Evolutionary conservation across 306 rosid species (phyloP).

Genomic region (Abrus pulchellus): DNA sequence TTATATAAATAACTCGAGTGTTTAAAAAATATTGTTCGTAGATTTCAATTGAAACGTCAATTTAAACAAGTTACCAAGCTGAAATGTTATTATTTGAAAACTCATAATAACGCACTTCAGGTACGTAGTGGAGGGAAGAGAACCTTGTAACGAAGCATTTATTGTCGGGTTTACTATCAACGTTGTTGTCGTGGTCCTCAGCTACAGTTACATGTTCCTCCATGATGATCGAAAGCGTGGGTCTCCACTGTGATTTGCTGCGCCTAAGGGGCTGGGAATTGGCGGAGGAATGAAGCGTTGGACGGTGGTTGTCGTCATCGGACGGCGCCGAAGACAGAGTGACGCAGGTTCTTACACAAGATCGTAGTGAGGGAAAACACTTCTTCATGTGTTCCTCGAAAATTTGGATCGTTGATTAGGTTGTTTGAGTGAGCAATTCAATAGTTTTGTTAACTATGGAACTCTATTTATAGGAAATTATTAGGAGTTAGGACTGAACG

Average conservation of each 20-base stretch:
- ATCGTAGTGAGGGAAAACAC: not conserved
- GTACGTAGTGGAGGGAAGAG: not conserved
- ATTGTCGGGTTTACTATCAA: not conserved
- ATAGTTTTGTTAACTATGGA: too few relatives aligned
- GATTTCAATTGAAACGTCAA: too few relatives aligned
- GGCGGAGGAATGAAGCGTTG: not conserved
- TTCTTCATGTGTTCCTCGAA: conserved; percentile 20
- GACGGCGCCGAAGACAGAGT: not conserved
- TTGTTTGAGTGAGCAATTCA: not conserved
- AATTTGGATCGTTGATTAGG: not conserved
- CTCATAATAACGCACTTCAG: conserved; percentile 1
- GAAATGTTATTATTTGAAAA: too few relatives aligned
- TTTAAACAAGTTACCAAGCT: too few relatives aligned
- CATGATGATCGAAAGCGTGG: conserved; percentile 36
- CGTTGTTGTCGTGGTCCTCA: conserved; percentile 7
- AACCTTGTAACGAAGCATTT: not conserved
- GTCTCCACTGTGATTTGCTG: conserved; percentile 5
- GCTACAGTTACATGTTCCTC: conserved; percentile 31
- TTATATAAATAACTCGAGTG: too few relatives aligned
- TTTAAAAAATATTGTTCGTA: too few relatives aligned
- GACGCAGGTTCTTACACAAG: not conserved
- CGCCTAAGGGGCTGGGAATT: not conserved
- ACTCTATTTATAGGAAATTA: too few relatives aligned
- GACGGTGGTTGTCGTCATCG: not conserved
- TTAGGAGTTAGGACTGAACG: too few relatives aligned